Percentiles rank a stretch among this genome's conserved stretches.
These are phyloP conservation scores for Murraya paniculata DNA, from an alignment of 345 rosid species.

Conservation along the genomic window DNA sequence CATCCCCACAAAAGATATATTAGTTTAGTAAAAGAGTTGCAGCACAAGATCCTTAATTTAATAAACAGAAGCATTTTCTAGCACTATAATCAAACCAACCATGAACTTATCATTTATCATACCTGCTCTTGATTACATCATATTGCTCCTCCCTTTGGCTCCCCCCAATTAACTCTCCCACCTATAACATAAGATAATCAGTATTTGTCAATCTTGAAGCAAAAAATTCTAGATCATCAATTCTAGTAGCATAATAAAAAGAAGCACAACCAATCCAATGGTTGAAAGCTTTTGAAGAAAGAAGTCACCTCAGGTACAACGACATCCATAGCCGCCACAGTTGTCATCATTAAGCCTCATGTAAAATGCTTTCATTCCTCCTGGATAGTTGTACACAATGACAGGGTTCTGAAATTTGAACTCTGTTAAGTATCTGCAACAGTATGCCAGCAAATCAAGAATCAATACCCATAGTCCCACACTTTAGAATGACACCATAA, in stretches of 20 bases:
- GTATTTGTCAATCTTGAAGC: not conserved
- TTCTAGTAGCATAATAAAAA: not conserved
- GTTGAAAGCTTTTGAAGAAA: not conserved
- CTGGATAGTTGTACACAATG: constrained; percentile 90
- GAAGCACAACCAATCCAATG: not conserved
- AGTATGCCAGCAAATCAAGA: constrained; percentile 5
- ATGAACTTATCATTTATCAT: constrained; percentile 6
- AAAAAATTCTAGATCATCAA: not conserved
- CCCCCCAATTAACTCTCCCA: constrained; percentile 94
- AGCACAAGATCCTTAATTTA: not conserved
- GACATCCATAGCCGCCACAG: constrained; percentile 96
- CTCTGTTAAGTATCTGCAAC: constrained; percentile 80
- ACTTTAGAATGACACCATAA: not conserved
- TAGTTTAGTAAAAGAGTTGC: not conserved
- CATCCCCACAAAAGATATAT: not conserved
- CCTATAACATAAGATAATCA: constrained; percentile 34
- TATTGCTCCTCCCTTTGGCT: constrained; percentile 95
- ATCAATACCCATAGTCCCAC: not conserved
- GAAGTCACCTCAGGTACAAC: constrained; percentile 81
- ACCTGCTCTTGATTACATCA: constrained; percentile 67
- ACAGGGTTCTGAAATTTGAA: constrained; percentile 79
- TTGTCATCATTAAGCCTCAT: constrained; percentile 93
- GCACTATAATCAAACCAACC: too few species aligned
- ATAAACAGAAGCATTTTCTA: too few species aligned
- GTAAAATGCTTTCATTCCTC: constrained; percentile 92